phyloP scores from a whole-genome alignment of 768 basidiomycete species.

The Termitomyces sp. region DNA sequence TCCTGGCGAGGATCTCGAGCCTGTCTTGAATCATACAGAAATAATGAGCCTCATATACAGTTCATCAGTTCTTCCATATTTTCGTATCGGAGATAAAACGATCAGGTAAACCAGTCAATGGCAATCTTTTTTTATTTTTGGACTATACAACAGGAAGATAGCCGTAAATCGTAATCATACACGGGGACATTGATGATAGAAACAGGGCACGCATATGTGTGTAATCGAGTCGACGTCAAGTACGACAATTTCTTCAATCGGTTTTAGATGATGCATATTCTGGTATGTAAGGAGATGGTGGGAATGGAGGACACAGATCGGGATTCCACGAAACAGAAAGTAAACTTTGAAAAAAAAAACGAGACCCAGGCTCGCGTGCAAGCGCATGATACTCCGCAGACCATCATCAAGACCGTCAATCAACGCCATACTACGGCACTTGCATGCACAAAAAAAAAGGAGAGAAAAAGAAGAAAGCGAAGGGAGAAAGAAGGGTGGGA shows the following conservation, averaged over 20 bases:
- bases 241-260: neutral
- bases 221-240: neutral
- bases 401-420: slow-evolving; percentile 10
- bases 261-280: neutral
- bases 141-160: neutral
- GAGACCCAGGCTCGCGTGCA: slow-evolving; percentile 5
- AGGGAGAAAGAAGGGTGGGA: neutral
- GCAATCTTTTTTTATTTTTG: neutral
- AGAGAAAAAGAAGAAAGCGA: neutral
- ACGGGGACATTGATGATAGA: neutral
- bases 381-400: neutral
- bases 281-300: neutral
- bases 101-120: neutral
- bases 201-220: neutral
- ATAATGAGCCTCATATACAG: too few species aligned
- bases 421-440: neutral
- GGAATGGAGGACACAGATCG: neutral
- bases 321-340: neutral
- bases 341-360: neutral
- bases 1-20: too few species aligned
- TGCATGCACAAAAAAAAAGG: neutral
- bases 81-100: too few species aligned
- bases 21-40: too few species aligned
- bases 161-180: neutral
- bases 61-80: too few species aligned